Evolutionary conservation across 2,329 filamentous ascomycete species (phyloP), one percentile per base, ranked within the genome.

Genomic region (Stagonosporopsis chrysanthemi): DNA sequence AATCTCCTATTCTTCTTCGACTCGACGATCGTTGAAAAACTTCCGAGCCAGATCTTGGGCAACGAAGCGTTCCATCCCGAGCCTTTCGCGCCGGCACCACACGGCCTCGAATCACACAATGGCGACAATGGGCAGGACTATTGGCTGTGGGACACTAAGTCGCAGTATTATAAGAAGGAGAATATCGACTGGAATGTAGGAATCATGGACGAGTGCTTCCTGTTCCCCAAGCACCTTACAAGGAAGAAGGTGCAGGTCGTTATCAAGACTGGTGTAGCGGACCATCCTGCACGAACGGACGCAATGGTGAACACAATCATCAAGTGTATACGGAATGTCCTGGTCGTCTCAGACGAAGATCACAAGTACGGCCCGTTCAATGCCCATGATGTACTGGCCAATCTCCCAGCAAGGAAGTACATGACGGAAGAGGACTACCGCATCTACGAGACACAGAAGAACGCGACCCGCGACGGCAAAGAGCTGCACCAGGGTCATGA

Each of bases 331-430:
- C 79, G 80, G 15, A 73, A 85, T 66, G 80, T 79, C 39, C 75
- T 81, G 23, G 79, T 86, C 61, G 83, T 83, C 66, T 86, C 83
- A 36, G 84, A 86, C 69, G 79, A 29, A 80, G 73, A 77, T 82
- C 48, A 75, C 75, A 15, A 80, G 79, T 40, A 76, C 79, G 36
- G 75, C 72, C 71, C 81, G 61, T 78, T 76, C 52, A 44, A 56
- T 22, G 56, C 54, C 17, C 72, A 83, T 6, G 74, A 75, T 35
- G 75, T 77, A 28, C 74, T 83, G 46, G 53, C 56, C 36, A 17
- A 38, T 19, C 74, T 83, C 1, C 79, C 80, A 0, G 65, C 82
- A 43, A 45, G 52, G 38, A 48, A 39, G 19, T 57, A 60, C 17
- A 39, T 74, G 78, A 63, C 69, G 12, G 69, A 80, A 36, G 70